A percentile compares a stretch with the other conserved stretches of the same genome.
phyloP scores from a whole-genome alignment of 176 grass and related monocot species.

The Puya raimondii region DNA sequence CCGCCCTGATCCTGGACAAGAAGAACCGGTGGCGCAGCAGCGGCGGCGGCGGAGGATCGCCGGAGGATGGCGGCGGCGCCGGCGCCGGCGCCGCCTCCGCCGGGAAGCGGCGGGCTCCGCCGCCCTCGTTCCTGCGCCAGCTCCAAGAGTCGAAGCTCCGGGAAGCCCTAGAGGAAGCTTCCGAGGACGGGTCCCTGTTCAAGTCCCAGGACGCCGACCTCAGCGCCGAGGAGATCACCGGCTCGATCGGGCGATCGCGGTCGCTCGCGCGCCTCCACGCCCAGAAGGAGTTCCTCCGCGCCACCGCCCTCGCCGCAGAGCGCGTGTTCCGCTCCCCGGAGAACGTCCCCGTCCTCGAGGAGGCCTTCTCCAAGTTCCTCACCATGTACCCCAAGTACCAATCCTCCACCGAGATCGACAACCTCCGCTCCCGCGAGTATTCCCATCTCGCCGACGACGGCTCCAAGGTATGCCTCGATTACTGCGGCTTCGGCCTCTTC shows the following conservation, averaged over 20 bases:
- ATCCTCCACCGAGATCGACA: slow-evolving; percentile 60
- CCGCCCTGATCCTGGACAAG: slow-evolving; percentile 73
- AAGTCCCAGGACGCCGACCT: slow-evolving; percentile 68
- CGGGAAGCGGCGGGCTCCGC: slow-evolving; percentile 15
- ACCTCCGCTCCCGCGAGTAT: slow-evolving; percentile 76
- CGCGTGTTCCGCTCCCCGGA: slow-evolving; percentile 50
- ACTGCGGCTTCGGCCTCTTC: slow-evolving; percentile 97
- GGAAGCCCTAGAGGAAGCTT: slow-evolving; percentile 94
- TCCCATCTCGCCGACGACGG: slow-evolving; percentile 56
- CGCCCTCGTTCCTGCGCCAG: slow-evolving; percentile 55
- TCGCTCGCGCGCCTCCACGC: slow-evolving; percentile 85
- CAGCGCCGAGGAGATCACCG: slow-evolving; percentile 17
- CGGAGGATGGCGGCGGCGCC: slow-evolving; percentile 31
- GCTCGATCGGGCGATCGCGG: slow-evolving; percentile 53
- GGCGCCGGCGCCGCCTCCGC: slow-evolving; percentile 33
- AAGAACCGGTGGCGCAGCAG: slow-evolving; percentile 30
- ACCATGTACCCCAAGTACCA: slow-evolving; percentile 87
- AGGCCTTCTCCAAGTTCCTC: slow-evolving; percentile 75
- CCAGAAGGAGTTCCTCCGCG: slow-evolving; percentile 83
- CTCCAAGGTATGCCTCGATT: slow-evolving; percentile 86
- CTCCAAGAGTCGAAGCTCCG: slow-evolving; percentile 90
- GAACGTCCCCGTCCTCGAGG: slow-evolving; percentile 46
- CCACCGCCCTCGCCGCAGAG: slow-evolving; percentile 75
- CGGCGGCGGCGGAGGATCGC: slow-evolving; percentile 18
- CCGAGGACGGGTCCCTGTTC: slow-evolving; percentile 75